Evolutionary conservation across 371 early-diverging fungal genomes (phyloP).

Genomic region (Mucor velutinosus): DNA sequence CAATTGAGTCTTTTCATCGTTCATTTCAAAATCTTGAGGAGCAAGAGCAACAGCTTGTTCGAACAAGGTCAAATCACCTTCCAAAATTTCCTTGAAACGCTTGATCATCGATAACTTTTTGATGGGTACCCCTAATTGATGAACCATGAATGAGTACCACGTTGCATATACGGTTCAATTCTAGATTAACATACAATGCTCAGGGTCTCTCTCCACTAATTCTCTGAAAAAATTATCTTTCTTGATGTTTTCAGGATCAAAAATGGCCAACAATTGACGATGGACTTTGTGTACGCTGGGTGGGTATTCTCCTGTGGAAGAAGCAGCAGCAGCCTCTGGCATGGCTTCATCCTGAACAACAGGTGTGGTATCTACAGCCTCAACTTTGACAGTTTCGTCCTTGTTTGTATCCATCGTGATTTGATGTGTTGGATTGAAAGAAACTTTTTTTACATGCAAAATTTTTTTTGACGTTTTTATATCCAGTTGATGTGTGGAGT

Average conservation of each 20-base stretch:
- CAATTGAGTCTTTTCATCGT: conserved; percentile 45
- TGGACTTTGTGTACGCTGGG: conserved; percentile 22
- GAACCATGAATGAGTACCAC: not conserved
- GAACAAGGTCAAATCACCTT: conserved; percentile 35
- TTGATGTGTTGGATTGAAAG: too few relatives aligned
- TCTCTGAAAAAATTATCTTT: conserved; percentile 50
- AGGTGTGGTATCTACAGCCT: not conserved
- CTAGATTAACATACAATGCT: conserved; percentile 35
- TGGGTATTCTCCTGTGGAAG: conserved; percentile 1
- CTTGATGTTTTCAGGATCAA: conserved; percentile 35
- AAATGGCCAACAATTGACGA: conserved; percentile 36
- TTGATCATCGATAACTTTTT: conserved; percentile 45
- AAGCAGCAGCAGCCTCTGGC: not conserved
- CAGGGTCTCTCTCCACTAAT: conserved; percentile 42
- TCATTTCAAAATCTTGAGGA: conserved; percentile 32
- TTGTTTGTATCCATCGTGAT: too few relatives aligned
- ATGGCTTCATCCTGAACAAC: not conserved
- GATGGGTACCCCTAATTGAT: conserved; percentile 42
- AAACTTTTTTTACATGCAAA: too few relatives aligned
- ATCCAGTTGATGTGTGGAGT: too few relatives aligned
- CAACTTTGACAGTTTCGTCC: too few relatives aligned
- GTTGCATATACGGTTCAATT: not conserved
- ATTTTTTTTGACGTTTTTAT: too few relatives aligned
- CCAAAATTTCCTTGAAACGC: conserved; percentile 42
- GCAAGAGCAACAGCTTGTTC: conserved; percentile 31